phyloP scores from a whole-genome alignment of 441 rosid species.

The Gossypium aridum region DNA sequence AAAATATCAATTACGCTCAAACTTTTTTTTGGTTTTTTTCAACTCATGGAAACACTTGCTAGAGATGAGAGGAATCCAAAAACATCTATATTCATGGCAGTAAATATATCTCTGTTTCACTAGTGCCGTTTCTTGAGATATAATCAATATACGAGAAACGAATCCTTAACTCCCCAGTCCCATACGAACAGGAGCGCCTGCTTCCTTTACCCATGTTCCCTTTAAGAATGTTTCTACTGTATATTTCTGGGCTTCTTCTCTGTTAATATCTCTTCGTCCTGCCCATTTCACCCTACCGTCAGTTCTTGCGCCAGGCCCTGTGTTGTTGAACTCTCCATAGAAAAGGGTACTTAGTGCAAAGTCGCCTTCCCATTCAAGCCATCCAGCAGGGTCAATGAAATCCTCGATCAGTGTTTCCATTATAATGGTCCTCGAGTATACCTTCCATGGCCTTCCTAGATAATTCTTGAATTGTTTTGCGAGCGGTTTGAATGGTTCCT shows the following conservation, averaged over 20 bases:
- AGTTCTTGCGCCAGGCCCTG: conserved; percentile 43
- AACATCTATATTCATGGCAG: neutral
- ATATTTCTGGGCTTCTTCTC: conserved; percentile 42
- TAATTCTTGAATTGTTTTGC: neutral
- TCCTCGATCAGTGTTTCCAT: neutral
- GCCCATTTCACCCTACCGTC: conserved; percentile 53
- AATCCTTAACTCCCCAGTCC: conserved; percentile 23
- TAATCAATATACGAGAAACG: neutral
- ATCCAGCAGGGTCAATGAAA: conserved; percentile 12
- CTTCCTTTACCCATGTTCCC: conserved; percentile 47
- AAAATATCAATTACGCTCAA: neutral
- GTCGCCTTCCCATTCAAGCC: conserved; percentile 48
- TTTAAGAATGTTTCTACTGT: conserved; percentile 51
- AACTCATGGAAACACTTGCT: neutral
- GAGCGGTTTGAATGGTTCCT: neutral
- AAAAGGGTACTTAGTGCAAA: conserved; percentile 41
- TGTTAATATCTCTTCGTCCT: conserved; percentile 43
- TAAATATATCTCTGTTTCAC: neutral
- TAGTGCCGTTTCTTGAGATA: neutral
- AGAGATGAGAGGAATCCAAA: neutral
- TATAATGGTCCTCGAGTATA: neutral
- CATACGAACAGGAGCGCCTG: conserved; percentile 32
- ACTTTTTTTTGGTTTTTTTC: neutral
- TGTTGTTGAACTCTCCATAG: conserved; percentile 58
- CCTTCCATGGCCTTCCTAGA: neutral